Evolutionary conservation across 202 grass and related monocot species (phyloP).

Genomic region (Saccharum hybrid): DNA sequence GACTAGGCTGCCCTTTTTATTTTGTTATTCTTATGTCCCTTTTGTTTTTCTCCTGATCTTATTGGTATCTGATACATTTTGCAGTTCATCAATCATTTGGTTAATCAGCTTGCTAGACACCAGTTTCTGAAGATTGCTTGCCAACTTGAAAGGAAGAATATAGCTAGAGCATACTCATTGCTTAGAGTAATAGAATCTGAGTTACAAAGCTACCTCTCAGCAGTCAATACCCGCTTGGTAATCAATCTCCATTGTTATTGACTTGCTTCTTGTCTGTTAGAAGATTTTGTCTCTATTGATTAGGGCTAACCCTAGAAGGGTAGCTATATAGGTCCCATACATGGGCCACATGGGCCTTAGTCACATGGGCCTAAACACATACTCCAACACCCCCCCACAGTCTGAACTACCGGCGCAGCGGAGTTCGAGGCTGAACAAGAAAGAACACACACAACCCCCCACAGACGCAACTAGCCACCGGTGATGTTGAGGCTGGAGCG

Average conservation of each 20-base stretch:
- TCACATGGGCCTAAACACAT: too few species aligned
- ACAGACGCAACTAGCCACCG: too few species aligned
- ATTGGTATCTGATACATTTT: conserved; percentile 36
- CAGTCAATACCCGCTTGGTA: conserved; percentile 81
- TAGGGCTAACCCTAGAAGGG: too few species aligned
- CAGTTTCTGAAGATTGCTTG: conserved; percentile 94
- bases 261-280: not conserved
- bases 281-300: too few species aligned
- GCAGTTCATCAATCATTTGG: conserved; percentile 98
- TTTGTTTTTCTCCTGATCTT: conserved; percentile 34
- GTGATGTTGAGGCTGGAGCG: too few species aligned
- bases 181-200: conserved; percentile 95
- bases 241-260: conserved; percentile 30
- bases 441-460: too few species aligned
- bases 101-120: conserved; percentile 94
- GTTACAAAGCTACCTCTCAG: conserved; percentile 78
- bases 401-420: too few species aligned
- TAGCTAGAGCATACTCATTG: conserved; percentile 75
- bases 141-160: conserved; percentile 88
- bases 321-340: too few species aligned
- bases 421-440: too few species aligned
- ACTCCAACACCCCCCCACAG: too few species aligned
- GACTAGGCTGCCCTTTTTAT: not conserved
- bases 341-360: too few species aligned
- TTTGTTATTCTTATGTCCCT: not conserved